phyloP scores from a whole-genome alignment of 768 basidiomycete genomes.

The Hebeloma cylindrosporum region DNA sequence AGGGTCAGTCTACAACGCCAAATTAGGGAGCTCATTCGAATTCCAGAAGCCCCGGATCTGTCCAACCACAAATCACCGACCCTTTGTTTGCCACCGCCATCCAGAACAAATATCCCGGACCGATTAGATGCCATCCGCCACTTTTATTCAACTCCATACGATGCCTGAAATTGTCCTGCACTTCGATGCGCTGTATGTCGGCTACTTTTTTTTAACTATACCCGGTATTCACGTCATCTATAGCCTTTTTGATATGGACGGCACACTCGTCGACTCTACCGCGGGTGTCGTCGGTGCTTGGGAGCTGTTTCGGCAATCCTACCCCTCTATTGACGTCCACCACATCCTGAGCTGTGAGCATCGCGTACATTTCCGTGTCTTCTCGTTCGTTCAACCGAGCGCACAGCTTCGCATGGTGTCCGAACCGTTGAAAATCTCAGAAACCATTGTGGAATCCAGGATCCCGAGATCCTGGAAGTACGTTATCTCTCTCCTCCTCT shows the following conservation, averaged over 20 bases:
- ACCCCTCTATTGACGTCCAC: conserved; percentile 62
- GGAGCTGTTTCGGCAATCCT: conserved; percentile 70
- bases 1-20: conserved; percentile 10
- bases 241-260: conserved; percentile 84
- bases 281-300: conserved; percentile 82
- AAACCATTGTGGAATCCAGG: conserved; percentile 67
- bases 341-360: conserved; percentile 62
- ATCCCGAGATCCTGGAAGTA: conserved; percentile 71
- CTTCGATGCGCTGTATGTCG: conserved; percentile 46
- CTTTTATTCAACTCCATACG: conserved; percentile 1
- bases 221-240: conserved; percentile 20
- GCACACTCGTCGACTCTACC: conserved; percentile 81
- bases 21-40: no score
- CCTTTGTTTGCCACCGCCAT: conserved; percentile 40
- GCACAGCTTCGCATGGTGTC: conserved; percentile 74
- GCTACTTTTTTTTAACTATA: conserved; percentile 13
- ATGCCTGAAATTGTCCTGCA: conserved; percentile 38
- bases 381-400: conserved; percentile 11
- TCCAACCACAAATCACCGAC: conserved; percentile 21
- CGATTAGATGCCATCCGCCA: conserved; percentile 10
- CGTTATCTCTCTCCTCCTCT: conserved; percentile 10
- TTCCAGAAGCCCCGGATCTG: conserved; percentile 21
- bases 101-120: conserved; percentile 34
- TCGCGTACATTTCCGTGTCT: conserved; percentile 14
- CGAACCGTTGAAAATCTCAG: conserved; percentile 81